Percentiles rank a stretch among this genome's conserved stretches.
These are phyloP conservation scores for Leccinum angustisporum DNA, from an alignment of 1,284 basidiomycete genomes.

Conservation along the genomic window DNA sequence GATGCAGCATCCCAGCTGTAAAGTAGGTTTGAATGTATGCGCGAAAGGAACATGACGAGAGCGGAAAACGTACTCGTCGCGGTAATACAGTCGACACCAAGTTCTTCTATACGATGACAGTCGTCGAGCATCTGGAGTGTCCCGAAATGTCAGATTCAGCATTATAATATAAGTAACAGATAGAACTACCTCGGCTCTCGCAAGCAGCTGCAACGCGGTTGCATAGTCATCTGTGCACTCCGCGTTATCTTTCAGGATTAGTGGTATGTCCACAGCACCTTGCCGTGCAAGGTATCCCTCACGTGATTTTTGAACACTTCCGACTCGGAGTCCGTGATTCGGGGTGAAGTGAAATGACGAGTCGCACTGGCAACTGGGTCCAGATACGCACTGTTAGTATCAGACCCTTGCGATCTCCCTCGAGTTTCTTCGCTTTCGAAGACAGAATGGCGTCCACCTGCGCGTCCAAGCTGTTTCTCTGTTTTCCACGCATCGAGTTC, in stretches of 20 bases:
- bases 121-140: slow-evolving; percentile 68
- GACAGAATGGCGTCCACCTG: slow-evolving; percentile 64
- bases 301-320: slow-evolving; percentile 68
- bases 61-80: slow-evolving; percentile 73
- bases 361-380: neutral
- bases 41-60: slow-evolving; percentile 1
- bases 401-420: slow-evolving; percentile 42
- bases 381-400: slow-evolving; percentile 39
- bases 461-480: slow-evolving; percentile 63
- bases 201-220: slow-evolving; percentile 63
- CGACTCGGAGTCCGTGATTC: neutral
- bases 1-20: slow-evolving; percentile 67
- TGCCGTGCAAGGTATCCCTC: slow-evolving; percentile 64
- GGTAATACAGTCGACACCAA: slow-evolving; percentile 86
- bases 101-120: slow-evolving; percentile 69
- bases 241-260: slow-evolving; percentile 71
- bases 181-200: slow-evolving; percentile 49
- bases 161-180: neutral
- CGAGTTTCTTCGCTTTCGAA: slow-evolving; percentile 51
- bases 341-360: neutral
- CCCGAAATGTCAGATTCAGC: slow-evolving; percentile 38
- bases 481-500: slow-evolving; percentile 49
- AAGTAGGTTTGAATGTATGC: slow-evolving; percentile 3
- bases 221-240: slow-evolving; percentile 56
- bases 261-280: slow-evolving; percentile 62